phyloP scores from a whole-genome alignment of 2,329 filamentous ascomycete genomes.

The Arthrinium phaeospermum region DNA sequence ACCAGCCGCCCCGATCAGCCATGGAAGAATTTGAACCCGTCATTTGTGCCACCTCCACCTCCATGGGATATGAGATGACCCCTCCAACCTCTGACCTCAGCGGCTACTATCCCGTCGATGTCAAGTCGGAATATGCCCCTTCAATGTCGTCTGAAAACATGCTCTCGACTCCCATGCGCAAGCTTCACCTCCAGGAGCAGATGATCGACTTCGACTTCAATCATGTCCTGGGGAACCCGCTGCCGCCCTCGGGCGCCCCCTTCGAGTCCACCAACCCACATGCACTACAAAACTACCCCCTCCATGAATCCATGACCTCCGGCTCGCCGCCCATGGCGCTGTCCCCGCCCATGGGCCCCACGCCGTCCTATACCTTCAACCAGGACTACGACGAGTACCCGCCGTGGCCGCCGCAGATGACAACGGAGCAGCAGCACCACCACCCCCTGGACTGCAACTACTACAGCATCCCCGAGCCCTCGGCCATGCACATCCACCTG shows the following conservation, averaged over 20 bases:
- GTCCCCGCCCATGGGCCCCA: slow-evolving; percentile 27
- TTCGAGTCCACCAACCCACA: slow-evolving; percentile 29
- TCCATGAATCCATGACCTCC: slow-evolving; percentile 17
- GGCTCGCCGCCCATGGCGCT: slow-evolving; percentile 28
- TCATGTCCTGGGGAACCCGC: slow-evolving; percentile 28
- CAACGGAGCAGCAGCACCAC: background rate
- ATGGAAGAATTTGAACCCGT: slow-evolving; percentile 35
- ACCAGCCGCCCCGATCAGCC: slow-evolving; percentile 27
- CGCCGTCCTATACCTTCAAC: slow-evolving; percentile 27
- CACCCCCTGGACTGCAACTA: background rate
- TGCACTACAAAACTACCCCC: slow-evolving; percentile 27
- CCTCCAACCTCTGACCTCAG: slow-evolving; percentile 39
- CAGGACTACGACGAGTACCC: background rate
- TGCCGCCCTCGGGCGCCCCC: slow-evolving; percentile 23
- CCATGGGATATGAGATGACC: slow-evolving; percentile 37
- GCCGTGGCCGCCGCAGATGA: background rate
- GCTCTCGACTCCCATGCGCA: slow-evolving; percentile 32
- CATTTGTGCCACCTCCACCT: slow-evolving; percentile 32
- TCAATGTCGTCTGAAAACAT: slow-evolving; percentile 27
- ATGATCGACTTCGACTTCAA: slow-evolving; percentile 34
- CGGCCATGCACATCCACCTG: background rate
- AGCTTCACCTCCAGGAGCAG: slow-evolving; percentile 30
- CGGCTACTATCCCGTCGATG: slow-evolving; percentile 34
- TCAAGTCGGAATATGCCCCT: slow-evolving; percentile 11
- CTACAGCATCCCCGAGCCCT: background rate